A percentile compares a stretch with the other conserved stretches of the same genome.
Conservation (phyloP, 169 alveolate species). For the Babesia gibsoni region DNA sequence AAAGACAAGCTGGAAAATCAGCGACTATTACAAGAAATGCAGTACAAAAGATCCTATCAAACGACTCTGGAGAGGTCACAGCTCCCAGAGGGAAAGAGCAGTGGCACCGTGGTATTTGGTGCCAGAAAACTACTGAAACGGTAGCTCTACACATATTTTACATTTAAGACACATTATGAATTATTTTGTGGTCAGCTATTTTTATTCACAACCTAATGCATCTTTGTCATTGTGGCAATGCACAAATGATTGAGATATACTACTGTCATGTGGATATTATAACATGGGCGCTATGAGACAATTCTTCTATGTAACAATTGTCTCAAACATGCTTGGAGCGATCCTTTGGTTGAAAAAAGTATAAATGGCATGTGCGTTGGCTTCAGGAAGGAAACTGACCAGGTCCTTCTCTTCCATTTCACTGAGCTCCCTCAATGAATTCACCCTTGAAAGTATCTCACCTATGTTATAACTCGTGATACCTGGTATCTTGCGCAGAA, state of each 20-base stretch:
- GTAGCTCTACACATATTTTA: background rate
- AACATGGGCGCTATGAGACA: too few relatives aligned
- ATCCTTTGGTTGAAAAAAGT: conserved; percentile 48
- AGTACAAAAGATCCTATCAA: conserved; percentile 31
- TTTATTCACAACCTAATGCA: background rate
- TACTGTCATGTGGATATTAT: too few relatives aligned
- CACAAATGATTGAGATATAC: too few relatives aligned
- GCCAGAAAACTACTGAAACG: conserved; percentile 7
- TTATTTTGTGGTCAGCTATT: background rate
- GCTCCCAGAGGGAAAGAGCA: conserved; percentile 7
- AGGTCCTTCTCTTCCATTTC: conserved; percentile 50
- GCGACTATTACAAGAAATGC: conserved; percentile 59
- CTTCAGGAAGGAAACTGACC: conserved; percentile 39
- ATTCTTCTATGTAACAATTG: too few relatives aligned
- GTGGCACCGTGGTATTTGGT: conserved; percentile 40
- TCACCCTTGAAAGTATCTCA: conserved; percentile 48
- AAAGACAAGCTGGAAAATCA: conserved; percentile 62
- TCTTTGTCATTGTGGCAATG: too few relatives aligned
- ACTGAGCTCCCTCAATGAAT: conserved; percentile 51
- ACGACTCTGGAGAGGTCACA: conserved; percentile 17
- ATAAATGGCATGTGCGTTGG: conserved; percentile 36
- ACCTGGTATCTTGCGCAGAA: conserved; percentile 60
- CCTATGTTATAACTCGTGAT: conserved; percentile 55
- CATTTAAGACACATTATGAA: background rate
- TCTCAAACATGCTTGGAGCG: too few relatives aligned